Base-by-base conservation (phyloP, 2,329 filamentous ascomycete genomes). In the Ceratocystis papillata region DNA sequence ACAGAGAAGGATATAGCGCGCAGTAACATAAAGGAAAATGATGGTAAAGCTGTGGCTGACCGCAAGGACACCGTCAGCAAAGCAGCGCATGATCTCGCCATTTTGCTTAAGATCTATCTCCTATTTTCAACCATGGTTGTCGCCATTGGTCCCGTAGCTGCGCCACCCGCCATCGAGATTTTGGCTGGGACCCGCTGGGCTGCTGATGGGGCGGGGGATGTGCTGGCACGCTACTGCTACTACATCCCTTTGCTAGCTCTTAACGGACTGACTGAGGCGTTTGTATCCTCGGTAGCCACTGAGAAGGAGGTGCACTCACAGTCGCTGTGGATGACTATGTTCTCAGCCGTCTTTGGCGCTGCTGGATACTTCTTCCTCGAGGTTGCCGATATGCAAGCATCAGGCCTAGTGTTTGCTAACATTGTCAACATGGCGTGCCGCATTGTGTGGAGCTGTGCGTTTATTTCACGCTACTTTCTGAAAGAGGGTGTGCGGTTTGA, bases 161-260 rank as follows among this genome's bases (percentile, higher is more conserved):
- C 92, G 0, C 87, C 90, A 0, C 77, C 88, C 0, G 80, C 93
- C 0, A 82, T 97, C 0, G 80, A 82, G 22, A 76, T 96, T 4
- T 79, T 97, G 1, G 89, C 92, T 0, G 92, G 93, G 1, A 78
- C 80, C 0, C 83, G 81, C 66, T 99, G 94, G 94, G 80, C 84
- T 0, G 80, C 79, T 2, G 86, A 87, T 0, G 87, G 87, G 55
- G 90, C 92, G 0, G 86, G 87, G 5, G 75, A 81, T 7, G 87
- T 94, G 2, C 80, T 99, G 5, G 85, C 87, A 0, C 82, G 81
- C 0, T 99, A 96, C 75, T 92, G 90, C 77, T 91, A 90, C 75
- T 97, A 96, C 77, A 89, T 99, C 67, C 94, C 94, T 0, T 85
- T 97, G 30, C 81, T 97, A 3, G 94, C 93, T 2, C 78, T 96